A percentile compares a stretch with the other conserved stretches of the same genome.
These are phyloP conservation scores for Penicillium oxalicum DNA, from an alignment of 2,329 filamentous ascomycete species.

Conservation along the genomic window DNA sequence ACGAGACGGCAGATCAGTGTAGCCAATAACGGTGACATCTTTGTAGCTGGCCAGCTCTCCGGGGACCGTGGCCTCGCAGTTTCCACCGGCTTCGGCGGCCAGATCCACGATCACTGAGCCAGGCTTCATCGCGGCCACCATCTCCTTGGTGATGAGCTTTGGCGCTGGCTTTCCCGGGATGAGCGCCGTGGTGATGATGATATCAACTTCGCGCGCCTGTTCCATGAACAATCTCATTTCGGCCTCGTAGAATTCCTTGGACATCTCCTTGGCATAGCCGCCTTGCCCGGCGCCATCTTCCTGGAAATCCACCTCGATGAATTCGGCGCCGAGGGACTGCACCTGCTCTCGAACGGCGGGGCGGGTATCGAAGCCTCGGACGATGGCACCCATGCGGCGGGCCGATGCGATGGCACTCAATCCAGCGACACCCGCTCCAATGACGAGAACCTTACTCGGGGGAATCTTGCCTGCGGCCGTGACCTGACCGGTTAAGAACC, in stretches of 20 bases:
- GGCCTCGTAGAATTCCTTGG: slow-evolving; percentile 84
- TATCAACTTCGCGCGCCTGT: slow-evolving; percentile 81
- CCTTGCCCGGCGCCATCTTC: slow-evolving; percentile 81
- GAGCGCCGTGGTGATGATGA: slow-evolving; percentile 86
- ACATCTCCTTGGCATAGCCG: slow-evolving; percentile 91
- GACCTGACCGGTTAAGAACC: slow-evolving; percentile 82
- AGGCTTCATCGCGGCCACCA: slow-evolving; percentile 80
- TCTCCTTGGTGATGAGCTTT: slow-evolving; percentile 74
- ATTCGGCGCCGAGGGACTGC: slow-evolving; percentile 82
- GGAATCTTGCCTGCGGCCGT: slow-evolving; percentile 88
- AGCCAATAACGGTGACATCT: slow-evolving; percentile 79
- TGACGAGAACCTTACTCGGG: slow-evolving; percentile 82
- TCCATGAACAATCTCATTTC: slow-evolving; percentile 91
- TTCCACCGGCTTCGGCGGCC: slow-evolving; percentile 80
- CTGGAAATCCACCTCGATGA: slow-evolving; percentile 76
- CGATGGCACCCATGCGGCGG: slow-evolving; percentile 78
- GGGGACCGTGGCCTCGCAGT: slow-evolving; percentile 74
- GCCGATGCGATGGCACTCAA: slow-evolving; percentile 84
- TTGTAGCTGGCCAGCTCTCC: slow-evolving; percentile 66
- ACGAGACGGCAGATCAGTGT: slow-evolving; percentile 80
- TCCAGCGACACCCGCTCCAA: slow-evolving; percentile 83
- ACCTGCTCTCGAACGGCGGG: slow-evolving; percentile 84
- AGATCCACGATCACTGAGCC: slow-evolving; percentile 84
- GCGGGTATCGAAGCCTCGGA: slow-evolving; percentile 85
- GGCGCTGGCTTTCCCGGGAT: slow-evolving; percentile 81